Conservation (phyloP, 2,329 filamentous ascomycete genomes). For the Monilinia laxa region DNA sequence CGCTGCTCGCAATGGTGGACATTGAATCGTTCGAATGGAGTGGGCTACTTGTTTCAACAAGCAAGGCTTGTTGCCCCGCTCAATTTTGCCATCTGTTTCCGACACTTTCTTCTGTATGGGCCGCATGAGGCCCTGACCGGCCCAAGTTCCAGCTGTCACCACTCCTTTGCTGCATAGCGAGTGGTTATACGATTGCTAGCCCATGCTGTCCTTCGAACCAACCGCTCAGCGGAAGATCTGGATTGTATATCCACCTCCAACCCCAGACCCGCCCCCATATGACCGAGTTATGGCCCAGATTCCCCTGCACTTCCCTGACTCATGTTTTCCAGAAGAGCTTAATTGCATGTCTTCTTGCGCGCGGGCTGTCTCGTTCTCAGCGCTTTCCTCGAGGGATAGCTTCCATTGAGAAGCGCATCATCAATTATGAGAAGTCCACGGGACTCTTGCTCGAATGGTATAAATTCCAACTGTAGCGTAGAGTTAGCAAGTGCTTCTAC, state of each 20-base stretch:
- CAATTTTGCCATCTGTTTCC: slow-evolving; percentile 13
- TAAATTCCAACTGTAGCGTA: neutral
- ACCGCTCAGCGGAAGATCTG: neutral
- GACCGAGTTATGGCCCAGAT: neutral
- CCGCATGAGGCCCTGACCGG: neutral
- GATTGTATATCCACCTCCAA: neutral
- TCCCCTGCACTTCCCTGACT: neutral
- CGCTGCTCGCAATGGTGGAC: neutral
- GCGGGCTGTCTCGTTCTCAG: neutral
- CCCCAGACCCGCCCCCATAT: neutral
- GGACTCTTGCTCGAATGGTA: neutral
- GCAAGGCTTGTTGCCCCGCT: slow-evolving; percentile 22
- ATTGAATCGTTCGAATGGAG: neutral
- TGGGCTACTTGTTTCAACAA: neutral
- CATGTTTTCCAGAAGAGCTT: neutral
- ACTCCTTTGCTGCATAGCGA: neutral
- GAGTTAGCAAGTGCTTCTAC: slow-evolving; percentile 5
- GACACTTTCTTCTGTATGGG: neutral
- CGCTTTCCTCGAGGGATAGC: neutral
- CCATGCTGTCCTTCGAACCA: neutral
- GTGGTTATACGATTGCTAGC: neutral
- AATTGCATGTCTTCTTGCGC: neutral
- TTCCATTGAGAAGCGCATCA: neutral
- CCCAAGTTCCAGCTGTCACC: slow-evolving; percentile 7
- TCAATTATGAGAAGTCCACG: neutral